These are phyloP conservation scores for Mycogone perniciosa DNA, from an alignment of 2,329 filamentous ascomycete genomes.

Conservation along the genomic window DNA sequence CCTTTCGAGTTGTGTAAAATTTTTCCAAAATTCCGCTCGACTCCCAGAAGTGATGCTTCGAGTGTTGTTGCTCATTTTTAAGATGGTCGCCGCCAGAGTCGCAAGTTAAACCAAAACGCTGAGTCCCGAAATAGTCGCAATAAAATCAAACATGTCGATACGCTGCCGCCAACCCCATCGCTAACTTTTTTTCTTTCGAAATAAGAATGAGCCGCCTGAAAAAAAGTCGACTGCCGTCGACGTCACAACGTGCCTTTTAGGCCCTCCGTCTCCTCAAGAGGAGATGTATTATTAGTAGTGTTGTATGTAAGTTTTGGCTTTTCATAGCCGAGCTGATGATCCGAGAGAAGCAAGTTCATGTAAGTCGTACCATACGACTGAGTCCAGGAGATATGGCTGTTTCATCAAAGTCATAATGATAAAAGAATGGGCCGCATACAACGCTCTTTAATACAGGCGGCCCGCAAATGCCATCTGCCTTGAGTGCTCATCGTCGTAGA, in stretches of 20 bases:
- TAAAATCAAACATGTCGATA: neutral
- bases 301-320: neutral
- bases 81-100: neutral
- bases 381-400: neutral
- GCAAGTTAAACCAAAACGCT: neutral
- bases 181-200: neutral
- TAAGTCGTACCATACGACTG: neutral
- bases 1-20: no score
- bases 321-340: neutral
- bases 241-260: neutral
- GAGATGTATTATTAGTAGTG: neutral
- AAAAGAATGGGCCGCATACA: neutral
- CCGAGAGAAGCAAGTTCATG: neutral
- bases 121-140: neutral
- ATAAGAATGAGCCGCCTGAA: neutral
- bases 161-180: neutral
- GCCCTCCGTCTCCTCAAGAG: neutral
- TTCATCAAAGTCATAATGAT: constrained; percentile 10
- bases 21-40: no score
- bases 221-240: neutral
- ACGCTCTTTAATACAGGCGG: constrained; percentile 34
- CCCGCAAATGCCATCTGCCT: constrained; percentile 37
- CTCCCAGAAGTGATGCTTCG: neutral
- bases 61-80: neutral
- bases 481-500: constrained; percentile 41